phyloP scores from a whole-genome alignment of 345 rosid genomes.

The Reutealis trisperma region DNA sequence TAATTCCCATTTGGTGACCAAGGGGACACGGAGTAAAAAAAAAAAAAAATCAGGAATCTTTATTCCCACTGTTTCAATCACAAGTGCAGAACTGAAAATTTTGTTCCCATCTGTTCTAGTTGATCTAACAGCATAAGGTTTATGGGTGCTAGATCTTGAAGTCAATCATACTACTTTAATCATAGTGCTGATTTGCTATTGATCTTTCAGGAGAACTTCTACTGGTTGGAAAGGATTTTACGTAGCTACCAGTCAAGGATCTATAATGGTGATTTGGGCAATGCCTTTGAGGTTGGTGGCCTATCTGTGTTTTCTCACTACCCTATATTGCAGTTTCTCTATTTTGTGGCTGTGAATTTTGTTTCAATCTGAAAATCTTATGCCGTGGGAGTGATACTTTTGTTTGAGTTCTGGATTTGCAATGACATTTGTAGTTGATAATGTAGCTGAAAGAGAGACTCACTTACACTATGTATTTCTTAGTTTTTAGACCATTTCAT shows the following conservation, averaged over 20 bases:
- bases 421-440: constrained; percentile 2
- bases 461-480: background rate
- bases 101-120: background rate
- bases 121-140: background rate
- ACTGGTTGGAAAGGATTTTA: constrained; percentile 63
- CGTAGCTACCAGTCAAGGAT: constrained; percentile 80
- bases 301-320: constrained; percentile 11
- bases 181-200: constrained; percentile 7
- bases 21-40: background rate
- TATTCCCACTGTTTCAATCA: background rate
- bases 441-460: background rate
- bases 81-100: background rate
- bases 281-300: constrained; percentile 60
- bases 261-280: constrained; percentile 62
- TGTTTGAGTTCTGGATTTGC: background rate
- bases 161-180: background rate
- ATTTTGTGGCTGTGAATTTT: background rate
- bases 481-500: background rate
- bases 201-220: constrained; percentile 53
- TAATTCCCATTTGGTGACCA: background rate
- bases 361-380: background rate
- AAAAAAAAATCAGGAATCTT: background rate
- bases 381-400: background rate
- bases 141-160: background rate
- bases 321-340: background rate